Evolutionary conservation across 768 basidiomycete genomes (phyloP).

Genomic region (Panus rudis): DNA sequence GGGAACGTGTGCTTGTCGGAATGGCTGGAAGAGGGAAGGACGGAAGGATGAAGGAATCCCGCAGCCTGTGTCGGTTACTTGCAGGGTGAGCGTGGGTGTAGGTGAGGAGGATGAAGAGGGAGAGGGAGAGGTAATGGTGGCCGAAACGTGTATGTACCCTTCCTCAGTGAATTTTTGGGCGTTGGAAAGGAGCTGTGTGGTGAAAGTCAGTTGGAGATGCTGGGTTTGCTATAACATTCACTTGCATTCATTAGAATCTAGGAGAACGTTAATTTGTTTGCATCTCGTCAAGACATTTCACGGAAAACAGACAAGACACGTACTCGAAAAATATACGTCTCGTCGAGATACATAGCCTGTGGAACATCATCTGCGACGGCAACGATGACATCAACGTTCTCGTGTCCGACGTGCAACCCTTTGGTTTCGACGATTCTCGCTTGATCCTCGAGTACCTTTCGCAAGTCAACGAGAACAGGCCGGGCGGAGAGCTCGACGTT

Average conservation of each 20-base stretch:
- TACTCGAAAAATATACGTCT: constrained; percentile 22
- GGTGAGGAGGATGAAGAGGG: constrained; percentile 13
- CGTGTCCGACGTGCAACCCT: constrained; percentile 13
- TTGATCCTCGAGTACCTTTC: constrained; percentile 21
- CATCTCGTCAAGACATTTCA: background rate
- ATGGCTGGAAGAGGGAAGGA: constrained; percentile 21
- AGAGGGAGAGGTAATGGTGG: too few relatives aligned
- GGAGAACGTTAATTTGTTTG: background rate
- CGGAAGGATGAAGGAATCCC: constrained; percentile 23
- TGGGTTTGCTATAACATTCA: too few relatives aligned
- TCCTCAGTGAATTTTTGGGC: constrained; percentile 23
- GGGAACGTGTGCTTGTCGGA: constrained; percentile 22
- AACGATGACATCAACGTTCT: constrained; percentile 19
- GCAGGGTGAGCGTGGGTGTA: constrained; percentile 11
- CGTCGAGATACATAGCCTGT: constrained; percentile 18
- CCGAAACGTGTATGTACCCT: constrained; percentile 18
- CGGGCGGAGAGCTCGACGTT: constrained; percentile 22
- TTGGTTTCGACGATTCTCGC: constrained; percentile 21
- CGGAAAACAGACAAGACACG: constrained; percentile 1
- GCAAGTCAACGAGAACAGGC: constrained; percentile 19
- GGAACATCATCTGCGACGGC: constrained; percentile 19
- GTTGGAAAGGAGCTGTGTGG: constrained; percentile 19
- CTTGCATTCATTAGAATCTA: constrained; percentile 23
- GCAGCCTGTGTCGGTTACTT: constrained; percentile 21
- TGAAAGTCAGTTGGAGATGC: background rate